Base-by-base conservation (phyloP, 2,329 filamentous ascomycete species). In the Sporothrix dimorphospora region DNA sequence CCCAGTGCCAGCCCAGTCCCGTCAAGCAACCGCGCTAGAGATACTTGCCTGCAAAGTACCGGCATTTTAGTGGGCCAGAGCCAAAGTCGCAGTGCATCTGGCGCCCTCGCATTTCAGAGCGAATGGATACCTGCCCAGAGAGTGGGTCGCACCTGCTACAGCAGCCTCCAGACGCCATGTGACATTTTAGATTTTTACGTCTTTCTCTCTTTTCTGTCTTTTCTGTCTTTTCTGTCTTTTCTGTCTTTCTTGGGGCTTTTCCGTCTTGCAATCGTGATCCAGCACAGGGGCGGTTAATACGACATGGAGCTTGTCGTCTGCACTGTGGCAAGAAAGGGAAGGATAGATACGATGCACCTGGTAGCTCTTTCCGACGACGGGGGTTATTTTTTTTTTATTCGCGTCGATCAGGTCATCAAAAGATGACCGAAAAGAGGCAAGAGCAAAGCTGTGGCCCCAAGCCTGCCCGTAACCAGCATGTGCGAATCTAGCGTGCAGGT, bases 41-140 rank as follows among this genome's bases (percentile, higher is more conserved):
- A 70, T 49, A 49, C 68, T 63, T 61, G 59, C 34, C 67, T 66
- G 71, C 68, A 72, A 72, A 72, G 71, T 72, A 72, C 71, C 69
- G 69, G 69, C 72, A 73, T 71, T 63, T 73, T 66, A 67, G 63
- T 59, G 61, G 72, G 45, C 57, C 63, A 57, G 24, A 67, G 40
- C 12, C 30, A 34, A 40, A 49, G 42, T 51, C 42, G 57, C 30
- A 65, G 57, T 40, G 57, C 66, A 49, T 51, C 30, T 42, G 55
- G 6, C 19, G n/a, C 42, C 45, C 40, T 66, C 61, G 40, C 63
- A 66, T 47, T 21, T 21, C 30, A 47, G 27, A 51, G 27, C 63
- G 42, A 49, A 66, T 49, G 61, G 61, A 66, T 24, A 63, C 30
- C 47, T 53, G 30, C n/a, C 66, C 47, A 68, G 47, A 38, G n/a